Evolutionary conservation across 2,329 filamentous ascomycete species (phyloP).

Genomic region (Alternaria triticimaculans): DNA sequence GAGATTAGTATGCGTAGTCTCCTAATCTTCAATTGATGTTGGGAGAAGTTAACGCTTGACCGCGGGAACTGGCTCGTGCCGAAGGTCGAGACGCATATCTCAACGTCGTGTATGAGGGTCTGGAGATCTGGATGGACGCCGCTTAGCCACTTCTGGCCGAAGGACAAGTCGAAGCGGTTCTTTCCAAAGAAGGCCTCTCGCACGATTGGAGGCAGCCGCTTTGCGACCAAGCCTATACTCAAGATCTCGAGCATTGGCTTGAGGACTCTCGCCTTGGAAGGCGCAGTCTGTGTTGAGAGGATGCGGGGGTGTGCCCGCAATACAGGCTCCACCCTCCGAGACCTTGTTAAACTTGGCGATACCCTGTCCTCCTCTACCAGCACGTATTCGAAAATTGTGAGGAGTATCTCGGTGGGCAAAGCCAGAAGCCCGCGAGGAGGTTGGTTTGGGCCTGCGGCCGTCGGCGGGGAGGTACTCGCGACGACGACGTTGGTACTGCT

Average conservation of each 20-base stretch:
- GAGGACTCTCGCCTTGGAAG: not conserved
- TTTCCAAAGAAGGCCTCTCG: not conserved
- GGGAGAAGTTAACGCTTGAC: not conserved
- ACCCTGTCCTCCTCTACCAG: not conserved
- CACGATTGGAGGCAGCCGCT: not conserved
- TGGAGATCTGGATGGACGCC: not conserved
- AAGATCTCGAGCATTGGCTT: not conserved
- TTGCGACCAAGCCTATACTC: not conserved
- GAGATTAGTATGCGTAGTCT: not conserved
- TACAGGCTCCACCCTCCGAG: not conserved
- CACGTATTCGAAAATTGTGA: not conserved
- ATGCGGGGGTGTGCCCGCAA: not conserved
- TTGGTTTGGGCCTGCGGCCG: not conserved
- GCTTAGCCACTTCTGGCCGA: not conserved
- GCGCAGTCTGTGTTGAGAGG: not conserved
- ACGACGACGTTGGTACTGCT: not conserved
- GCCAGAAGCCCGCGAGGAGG: not conserved
- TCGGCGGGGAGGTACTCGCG: not conserved
- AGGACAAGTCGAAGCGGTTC: not conserved
- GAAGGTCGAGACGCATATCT: not conserved
- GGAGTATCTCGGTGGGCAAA: not conserved
- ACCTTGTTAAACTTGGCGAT: not conserved
- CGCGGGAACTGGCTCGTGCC: not conserved
- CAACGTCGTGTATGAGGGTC: not conserved
- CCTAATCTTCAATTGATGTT: not conserved